Base-by-base conservation (phyloP, 2,329 filamentous ascomycete genomes). In the Diaporthe citriasiana region DNA sequence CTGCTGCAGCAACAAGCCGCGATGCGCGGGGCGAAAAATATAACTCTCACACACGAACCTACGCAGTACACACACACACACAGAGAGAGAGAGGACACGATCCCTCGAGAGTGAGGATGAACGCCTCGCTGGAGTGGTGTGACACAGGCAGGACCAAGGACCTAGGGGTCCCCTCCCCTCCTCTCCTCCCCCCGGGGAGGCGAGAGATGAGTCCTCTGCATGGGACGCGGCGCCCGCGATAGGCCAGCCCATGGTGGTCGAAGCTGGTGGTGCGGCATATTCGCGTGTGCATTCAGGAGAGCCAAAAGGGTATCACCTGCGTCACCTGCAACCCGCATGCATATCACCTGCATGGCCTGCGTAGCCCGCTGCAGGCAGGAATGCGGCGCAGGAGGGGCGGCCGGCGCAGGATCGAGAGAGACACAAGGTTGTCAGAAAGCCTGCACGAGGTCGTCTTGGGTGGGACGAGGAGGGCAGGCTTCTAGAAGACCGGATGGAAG, bases 401-500 rank as follows among this genome's bases (percentile, higher is more conserved):
- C 60, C 42, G 30, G 45, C 2, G 60, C 60, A 66, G 60, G 27
- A 65, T 65, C 27, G 40, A 65, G 19, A 56, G 59, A n/a, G 30
- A 65, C 22, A 50, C 25, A 50, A n/a, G n/a, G n/a, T n/a, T n/a
- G 45, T 9, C 45, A n/a, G 42, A 12, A 12, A 22, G 19, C 59
- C 47, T 65, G 60, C 42, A 25, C 63, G 13, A 25, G 42, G 30
- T 51, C 45, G 45, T 17, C 42, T 27, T 25, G 35, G 63, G 45
- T 19, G 45, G 45, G 45, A 51, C 63, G 19, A 38, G 45, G 30
- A 51, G 10, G 22, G 30, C 13, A 66, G 63, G 63, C 63, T 66
- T 66, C 63, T 66, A 66, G 63, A 66, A 66, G 63, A 25, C n/a
- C 63, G 63, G 63, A 66, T 51, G 45, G 63, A 66, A 66, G 63